phyloP scores from a whole-genome alignment of 106 monocot species.

The Platanthera zijinensis region DNA sequence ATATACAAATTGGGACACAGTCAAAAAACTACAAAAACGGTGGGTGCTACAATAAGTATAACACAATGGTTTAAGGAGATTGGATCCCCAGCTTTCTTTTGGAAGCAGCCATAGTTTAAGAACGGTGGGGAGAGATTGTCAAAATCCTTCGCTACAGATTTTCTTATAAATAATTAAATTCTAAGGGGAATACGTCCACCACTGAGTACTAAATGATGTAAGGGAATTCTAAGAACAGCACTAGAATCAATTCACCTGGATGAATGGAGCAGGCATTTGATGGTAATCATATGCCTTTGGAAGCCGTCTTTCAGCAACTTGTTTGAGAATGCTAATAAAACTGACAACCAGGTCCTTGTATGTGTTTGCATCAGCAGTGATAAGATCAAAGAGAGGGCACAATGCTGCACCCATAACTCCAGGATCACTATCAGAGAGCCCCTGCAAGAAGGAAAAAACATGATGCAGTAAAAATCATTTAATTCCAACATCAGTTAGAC shows the following conservation, averaged over 20 bases:
- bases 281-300: constrained; percentile 96
- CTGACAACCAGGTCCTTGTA: constrained; percentile 93
- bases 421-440: constrained; percentile 89
- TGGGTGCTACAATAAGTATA: background rate
- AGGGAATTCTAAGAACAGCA: background rate
- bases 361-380: constrained; percentile 65
- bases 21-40: background rate
- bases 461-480: background rate
- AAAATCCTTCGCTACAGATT: background rate
- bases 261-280: constrained; percentile 97
- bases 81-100: background rate
- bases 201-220: background rate
- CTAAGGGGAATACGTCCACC: no score
- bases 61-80: background rate
- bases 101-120: background rate
- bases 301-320: constrained; percentile 86
- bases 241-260: constrained; percentile 60
- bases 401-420: constrained; percentile 99
- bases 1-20: background rate
- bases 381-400: constrained; percentile 93
- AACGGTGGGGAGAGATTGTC: background rate
- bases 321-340: constrained; percentile 95
- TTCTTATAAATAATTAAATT: background rate
- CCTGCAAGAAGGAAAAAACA: constrained; percentile 35
- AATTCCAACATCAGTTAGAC: background rate